These are phyloP conservation scores for Sicyos edulis DNA, from an alignment of 306 rosid genomes.

Conservation along the genomic window DNA sequence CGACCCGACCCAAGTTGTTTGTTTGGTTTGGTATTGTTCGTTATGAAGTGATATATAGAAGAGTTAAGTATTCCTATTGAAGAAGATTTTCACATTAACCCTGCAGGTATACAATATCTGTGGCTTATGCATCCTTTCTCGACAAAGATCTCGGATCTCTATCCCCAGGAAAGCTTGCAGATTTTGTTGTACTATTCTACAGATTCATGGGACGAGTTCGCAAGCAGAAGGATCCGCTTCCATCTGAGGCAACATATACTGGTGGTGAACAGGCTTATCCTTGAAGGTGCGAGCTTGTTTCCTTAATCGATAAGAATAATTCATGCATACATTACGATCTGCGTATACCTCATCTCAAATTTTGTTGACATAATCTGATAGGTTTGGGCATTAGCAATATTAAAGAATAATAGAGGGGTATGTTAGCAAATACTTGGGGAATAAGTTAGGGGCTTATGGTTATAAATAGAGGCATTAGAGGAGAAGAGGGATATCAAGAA, in stretches of 20 bases:
- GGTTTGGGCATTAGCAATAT: too few relatives aligned
- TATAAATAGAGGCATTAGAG: too few relatives aligned
- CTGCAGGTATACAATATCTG: conserved; percentile 69
- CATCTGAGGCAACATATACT: conserved; percentile 61
- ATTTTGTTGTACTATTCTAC: conserved; percentile 65
- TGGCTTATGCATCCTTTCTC: conserved; percentile 79
- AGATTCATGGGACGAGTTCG: conserved; percentile 56
- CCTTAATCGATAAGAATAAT: not conserved
- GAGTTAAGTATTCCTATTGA: not conserved
- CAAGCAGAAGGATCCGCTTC: conserved; percentile 49
- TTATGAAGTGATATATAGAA: not conserved
- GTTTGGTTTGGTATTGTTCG: not conserved
- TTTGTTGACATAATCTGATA: too few relatives aligned
- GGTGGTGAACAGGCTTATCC: conserved; percentile 70
- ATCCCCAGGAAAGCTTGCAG: conserved; percentile 67
- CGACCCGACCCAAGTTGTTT: not conserved
- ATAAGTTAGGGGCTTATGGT: too few relatives aligned
- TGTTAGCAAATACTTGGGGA: too few relatives aligned
- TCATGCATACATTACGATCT: too few relatives aligned
- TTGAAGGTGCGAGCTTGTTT: conserved; percentile 21
- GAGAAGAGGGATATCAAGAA: too few relatives aligned
- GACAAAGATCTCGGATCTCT: conserved; percentile 65
- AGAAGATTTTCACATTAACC: conserved; percentile 3
- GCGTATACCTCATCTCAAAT: too few relatives aligned
- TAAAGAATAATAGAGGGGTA: too few relatives aligned